Conservation (phyloP, 495 filamentous ascomycete species). For the Chlorociboria aeruginascens region DNA sequence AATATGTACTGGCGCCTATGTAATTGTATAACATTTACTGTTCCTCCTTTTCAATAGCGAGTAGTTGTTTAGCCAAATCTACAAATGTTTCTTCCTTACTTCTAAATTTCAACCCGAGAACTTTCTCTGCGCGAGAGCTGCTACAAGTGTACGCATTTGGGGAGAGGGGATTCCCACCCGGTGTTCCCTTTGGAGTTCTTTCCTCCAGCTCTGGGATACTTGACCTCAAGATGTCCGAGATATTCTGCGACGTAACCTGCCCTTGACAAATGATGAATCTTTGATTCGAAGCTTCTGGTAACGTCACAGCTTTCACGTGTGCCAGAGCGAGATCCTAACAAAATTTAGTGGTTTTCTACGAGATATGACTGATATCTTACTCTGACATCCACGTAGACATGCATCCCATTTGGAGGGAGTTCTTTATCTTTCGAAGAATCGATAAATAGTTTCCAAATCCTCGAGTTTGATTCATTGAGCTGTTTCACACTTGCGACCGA, state of each 20-base stretch:
- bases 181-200: slow-evolving; percentile 3
- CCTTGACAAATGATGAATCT: slow-evolving; percentile 9
- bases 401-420: slow-evolving; percentile 9
- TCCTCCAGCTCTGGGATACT: slow-evolving; percentile 5
- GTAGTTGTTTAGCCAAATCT: slow-evolving; percentile 10
- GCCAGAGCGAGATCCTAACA: slow-evolving; percentile 4
- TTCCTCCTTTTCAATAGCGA: slow-evolving; percentile 9
- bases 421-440: slow-evolving; percentile 2
- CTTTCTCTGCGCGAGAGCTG: slow-evolving; percentile 3
- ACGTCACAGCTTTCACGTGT: slow-evolving; percentile 3
- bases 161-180: slow-evolving; percentile 2
- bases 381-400: slow-evolving; percentile 9
- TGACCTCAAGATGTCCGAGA: slow-evolving; percentile 6
- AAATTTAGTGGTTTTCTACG: too few species aligned
- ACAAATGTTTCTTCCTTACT: slow-evolving; percentile 12
- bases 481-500: slow-evolving; percentile 1
- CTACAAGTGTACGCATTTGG: slow-evolving; percentile 8
- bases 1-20: too few species aligned
- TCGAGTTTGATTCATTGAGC: slow-evolving; percentile 8
- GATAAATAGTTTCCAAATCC: slow-evolving; percentile 8
- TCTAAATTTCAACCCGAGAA: slow-evolving; percentile 4
- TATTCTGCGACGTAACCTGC: slow-evolving; percentile 6
- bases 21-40: not conserved
- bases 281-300: slow-evolving; percentile 8
- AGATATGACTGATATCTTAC: too few species aligned